These are phyloP conservation scores for Cubamyces lactineus DNA, from an alignment of 768 basidiomycete species.

Conservation along the genomic window DNA sequence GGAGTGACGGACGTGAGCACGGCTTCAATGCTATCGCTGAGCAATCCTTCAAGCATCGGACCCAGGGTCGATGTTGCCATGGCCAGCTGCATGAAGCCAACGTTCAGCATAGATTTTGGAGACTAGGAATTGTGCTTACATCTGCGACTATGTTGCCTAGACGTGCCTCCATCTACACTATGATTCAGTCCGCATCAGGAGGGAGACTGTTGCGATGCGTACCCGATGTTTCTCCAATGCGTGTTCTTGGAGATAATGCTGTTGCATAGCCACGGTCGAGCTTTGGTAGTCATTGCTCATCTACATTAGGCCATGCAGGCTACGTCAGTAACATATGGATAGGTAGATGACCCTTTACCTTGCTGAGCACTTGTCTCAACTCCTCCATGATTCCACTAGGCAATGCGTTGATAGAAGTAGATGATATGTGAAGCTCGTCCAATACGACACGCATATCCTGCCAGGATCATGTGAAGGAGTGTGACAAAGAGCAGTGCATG, in stretches of 20 bases:
- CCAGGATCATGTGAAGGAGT: neutral
- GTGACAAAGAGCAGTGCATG: neutral
- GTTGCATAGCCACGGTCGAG: too few species aligned
- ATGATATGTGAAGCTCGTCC: slow-evolving; percentile 13
- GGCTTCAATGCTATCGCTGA: neutral
- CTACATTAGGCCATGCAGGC: too few species aligned
- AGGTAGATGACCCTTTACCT: slow-evolving; percentile 1
- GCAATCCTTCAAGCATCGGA: neutral
- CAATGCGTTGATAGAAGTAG: slow-evolving; percentile 2
- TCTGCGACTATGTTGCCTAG: neutral
- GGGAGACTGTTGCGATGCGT: too few species aligned
- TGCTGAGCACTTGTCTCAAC: neutral
- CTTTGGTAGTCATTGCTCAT: too few species aligned
- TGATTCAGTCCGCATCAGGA: too few species aligned
- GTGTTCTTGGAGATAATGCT: too few species aligned
- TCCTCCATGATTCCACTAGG: neutral
- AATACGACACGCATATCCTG: slow-evolving; percentile 21
- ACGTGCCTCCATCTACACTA: too few species aligned
- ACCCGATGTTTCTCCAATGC: too few species aligned
- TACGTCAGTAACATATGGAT: too few species aligned
- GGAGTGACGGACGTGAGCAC: neutral
- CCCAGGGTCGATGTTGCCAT: slow-evolving; percentile 1
- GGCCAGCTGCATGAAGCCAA: neutral
- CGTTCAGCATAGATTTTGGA: too few species aligned
- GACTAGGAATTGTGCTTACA: neutral